Evolutionary conservation across 169 alveolate species (phyloP).

Genomic region (Eimeria praecox): DNA sequence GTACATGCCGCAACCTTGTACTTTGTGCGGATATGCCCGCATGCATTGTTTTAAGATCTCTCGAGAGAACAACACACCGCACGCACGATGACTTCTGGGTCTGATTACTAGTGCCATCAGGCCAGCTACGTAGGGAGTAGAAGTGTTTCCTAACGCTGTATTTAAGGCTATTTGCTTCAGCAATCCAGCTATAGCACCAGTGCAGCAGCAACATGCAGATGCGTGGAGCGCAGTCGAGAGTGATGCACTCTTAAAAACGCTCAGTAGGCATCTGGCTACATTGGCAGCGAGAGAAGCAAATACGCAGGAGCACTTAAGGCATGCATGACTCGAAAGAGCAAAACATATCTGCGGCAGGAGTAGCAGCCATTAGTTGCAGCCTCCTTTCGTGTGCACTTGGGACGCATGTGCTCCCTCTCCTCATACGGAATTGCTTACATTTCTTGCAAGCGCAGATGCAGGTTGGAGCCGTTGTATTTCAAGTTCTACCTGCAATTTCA

Average conservation of each 20-base stretch:
- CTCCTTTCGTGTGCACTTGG: background rate
- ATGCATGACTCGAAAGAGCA: background rate
- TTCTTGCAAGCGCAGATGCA: background rate
- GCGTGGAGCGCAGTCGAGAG: background rate
- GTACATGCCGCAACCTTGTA: background rate
- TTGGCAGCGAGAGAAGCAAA: background rate
- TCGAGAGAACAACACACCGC: background rate
- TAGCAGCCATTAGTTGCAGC: background rate
- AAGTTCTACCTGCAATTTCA: background rate
- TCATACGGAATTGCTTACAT: background rate
- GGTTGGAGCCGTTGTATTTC: background rate
- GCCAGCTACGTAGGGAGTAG: background rate
- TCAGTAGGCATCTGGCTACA: background rate
- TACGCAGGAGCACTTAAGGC: background rate
- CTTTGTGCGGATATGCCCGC: background rate
- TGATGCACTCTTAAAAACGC: background rate
- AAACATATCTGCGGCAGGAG: background rate
- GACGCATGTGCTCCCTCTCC: background rate
- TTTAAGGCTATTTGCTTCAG: background rate
- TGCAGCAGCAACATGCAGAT: background rate
- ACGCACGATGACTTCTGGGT: background rate
- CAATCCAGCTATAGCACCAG: background rate
- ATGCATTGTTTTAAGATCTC: background rate
- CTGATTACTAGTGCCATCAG: background rate
- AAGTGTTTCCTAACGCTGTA: background rate